Conservation (phyloP, 1,139 yeast genomes). For the Nakaseomyces nivariensis region DNA sequence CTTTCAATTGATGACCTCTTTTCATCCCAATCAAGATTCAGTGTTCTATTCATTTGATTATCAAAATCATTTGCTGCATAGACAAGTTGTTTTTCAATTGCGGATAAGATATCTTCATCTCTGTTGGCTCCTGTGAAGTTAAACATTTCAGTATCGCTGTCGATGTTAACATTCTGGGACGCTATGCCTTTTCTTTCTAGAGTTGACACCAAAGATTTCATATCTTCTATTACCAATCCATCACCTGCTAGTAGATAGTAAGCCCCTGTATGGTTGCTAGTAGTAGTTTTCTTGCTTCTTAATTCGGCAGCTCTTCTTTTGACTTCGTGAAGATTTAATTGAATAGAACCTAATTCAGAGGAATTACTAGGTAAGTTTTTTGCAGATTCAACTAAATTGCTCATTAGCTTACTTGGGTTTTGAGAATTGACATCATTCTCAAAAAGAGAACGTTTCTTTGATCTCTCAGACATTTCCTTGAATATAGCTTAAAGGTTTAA, state of each 20-base stretch:
- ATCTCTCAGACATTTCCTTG: neutral
- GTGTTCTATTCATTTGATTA: slow-evolving; percentile 57
- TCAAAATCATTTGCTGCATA: slow-evolving; percentile 81
- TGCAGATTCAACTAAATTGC: neutral
- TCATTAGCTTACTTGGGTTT: neutral
- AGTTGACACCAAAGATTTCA: slow-evolving; percentile 44
- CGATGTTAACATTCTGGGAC: slow-evolving; percentile 13
- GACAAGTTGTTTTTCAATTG: slow-evolving; percentile 72
- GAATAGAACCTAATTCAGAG: slow-evolving; percentile 28
- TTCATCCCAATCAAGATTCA: slow-evolving; percentile 75
- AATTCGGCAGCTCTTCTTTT: slow-evolving; percentile 57
- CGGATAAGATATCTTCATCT: slow-evolving; percentile 71
- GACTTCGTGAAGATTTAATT: slow-evolving; percentile 59
- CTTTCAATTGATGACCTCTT: slow-evolving; percentile 65
- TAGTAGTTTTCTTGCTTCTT: slow-evolving; percentile 36
- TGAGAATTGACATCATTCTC: neutral
- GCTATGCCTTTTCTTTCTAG: slow-evolving; percentile 21
- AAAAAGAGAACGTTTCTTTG: neutral
- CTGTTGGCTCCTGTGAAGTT: slow-evolving; percentile 57
- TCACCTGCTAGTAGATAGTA: slow-evolving; percentile 85
- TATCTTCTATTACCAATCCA: slow-evolving; percentile 81
- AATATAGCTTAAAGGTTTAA: too few species aligned
- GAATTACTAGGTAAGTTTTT: slow-evolving; percentile 24
- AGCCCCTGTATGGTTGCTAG: slow-evolving; percentile 62
- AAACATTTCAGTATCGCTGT: slow-evolving; percentile 28